A percentile compares a stretch with the other conserved stretches of the same genome.
Evolutionary conservation across 108 stramenopile species (phyloP).

Genomic region (Seminavis robusta): DNA sequence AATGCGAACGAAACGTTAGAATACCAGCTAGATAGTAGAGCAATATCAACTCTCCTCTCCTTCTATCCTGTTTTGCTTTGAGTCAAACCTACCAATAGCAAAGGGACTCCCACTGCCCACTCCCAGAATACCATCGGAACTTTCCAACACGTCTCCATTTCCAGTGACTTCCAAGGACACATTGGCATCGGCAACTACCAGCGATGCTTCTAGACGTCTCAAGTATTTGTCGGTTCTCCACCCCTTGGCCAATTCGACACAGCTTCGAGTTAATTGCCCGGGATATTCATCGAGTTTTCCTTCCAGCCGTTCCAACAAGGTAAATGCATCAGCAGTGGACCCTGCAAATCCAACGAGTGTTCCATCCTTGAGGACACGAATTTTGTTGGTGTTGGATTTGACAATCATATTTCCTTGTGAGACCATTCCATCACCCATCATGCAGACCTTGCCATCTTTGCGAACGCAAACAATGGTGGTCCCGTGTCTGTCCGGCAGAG

Average conservation of each 20-base stretch:
- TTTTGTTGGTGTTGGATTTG: conserved; percentile 95
- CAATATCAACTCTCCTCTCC: not conserved
- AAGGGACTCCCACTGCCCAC: conserved; percentile 84
- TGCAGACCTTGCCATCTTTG: conserved; percentile 93
- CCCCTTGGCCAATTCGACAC: conserved; percentile 97
- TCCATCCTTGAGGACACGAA: conserved; percentile 66
- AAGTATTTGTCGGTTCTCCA: conserved; percentile 99
- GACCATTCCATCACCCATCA: conserved; percentile 99
- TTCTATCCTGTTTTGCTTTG: not conserved
- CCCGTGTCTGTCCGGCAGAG: conserved; percentile 18
- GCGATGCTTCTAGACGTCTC: conserved; percentile 87
- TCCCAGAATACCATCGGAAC: conserved; percentile 88
- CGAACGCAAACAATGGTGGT: conserved; percentile 95
- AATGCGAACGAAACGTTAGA: conserved; percentile 2
- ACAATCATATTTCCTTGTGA: conserved; percentile 87
- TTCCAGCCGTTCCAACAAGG: conserved; percentile 94
- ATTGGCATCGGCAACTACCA: conserved; percentile 87
- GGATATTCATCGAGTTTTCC: conserved; percentile 94
- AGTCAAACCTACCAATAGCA: conserved; percentile 65
- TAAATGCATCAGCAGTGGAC: conserved; percentile 97
- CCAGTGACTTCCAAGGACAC: conserved; percentile 91
- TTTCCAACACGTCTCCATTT: conserved; percentile 96
- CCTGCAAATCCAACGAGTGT: conserved; percentile 97
- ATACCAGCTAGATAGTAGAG: not conserved
- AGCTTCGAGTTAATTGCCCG: conserved; percentile 88